A percentile compares a stretch with the other conserved stretches of the same genome.
Conservation (phyloP, 495 filamentous ascomycete species). For the Penicillium maclennaniae region DNA sequence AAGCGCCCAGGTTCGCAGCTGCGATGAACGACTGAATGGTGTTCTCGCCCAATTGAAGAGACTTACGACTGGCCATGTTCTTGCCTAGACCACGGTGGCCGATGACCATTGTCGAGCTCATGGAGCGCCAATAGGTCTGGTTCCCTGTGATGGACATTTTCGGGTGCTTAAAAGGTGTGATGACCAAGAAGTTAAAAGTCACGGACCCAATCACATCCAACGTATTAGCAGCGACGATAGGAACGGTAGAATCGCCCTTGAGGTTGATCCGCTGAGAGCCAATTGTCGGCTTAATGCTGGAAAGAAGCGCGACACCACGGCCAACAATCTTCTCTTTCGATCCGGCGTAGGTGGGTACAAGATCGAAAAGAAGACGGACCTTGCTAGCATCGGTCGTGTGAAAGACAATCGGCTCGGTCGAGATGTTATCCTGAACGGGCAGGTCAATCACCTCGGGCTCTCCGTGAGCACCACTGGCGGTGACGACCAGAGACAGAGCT, state of each 20-base stretch:
- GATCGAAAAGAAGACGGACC: constrained; percentile 89
- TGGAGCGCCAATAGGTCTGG: constrained; percentile 93
- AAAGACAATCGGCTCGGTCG: constrained; percentile 88
- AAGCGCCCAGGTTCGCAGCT: constrained; percentile 87
- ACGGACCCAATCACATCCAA: constrained; percentile 89
- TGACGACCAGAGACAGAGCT: constrained; percentile 85
- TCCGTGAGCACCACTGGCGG: constrained; percentile 80
- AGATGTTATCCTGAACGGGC: constrained; percentile 88
- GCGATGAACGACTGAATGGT: constrained; percentile 93
- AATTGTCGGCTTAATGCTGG: constrained; percentile 73
- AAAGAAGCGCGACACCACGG: constrained; percentile 86
- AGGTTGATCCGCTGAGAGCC: constrained; percentile 80
- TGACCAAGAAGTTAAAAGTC: constrained; percentile 93
- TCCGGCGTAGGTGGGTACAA: constrained; percentile 96
- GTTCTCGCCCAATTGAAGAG: constrained; percentile 93
- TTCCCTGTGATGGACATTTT: constrained; percentile 86
- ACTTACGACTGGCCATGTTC: constrained; percentile 76
- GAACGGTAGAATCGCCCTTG: constrained; percentile 89
- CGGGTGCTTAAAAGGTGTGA: constrained; percentile 90
- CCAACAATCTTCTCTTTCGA: constrained; percentile 81
- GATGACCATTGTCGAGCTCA: constrained; percentile 81
- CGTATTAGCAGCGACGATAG: constrained; percentile 75
- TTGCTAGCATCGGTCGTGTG: constrained; percentile 70
- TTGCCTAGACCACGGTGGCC: constrained; percentile 92
- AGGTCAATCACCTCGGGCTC: constrained; percentile 87